Base-by-base conservation (phyloP, 2,329 filamentous ascomycete species). In the Ramichloridium luteum region DNA sequence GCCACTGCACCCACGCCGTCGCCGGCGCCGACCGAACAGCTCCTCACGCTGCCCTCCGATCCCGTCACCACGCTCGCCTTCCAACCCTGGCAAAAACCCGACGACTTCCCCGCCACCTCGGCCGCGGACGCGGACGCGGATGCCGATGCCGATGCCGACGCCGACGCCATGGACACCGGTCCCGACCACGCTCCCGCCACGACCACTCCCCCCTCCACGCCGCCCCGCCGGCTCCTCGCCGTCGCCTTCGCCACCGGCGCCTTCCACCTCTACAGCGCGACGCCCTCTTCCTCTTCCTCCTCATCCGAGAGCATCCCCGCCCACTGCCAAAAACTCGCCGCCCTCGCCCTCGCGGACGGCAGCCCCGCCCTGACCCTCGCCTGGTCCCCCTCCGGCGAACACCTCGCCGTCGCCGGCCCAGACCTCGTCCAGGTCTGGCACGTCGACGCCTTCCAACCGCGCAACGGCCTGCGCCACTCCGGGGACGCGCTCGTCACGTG, bases 381-480 rank as follows among this genome's bases (percentile, higher is more conserved):
- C 1, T 67, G 63, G 48, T 62, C 61, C 1, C 59, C 61, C 2
- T 51, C 60, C 30, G 60, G 61, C 8, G 40, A 38, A 4, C 47
- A 60, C 17, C 45, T 67, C 5, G 64, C 64, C 6, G 57, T 60
- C 12, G 61, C 56, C 5, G 58, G 60, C 3, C 53, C 52, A 5
- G 58, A 64, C 35, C 49, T 56, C 5, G 53, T 65, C 8, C 58
- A 59, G 4, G 49, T 67, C n/a, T 67, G 62, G 62, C 39, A 47
- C 11, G 36, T 40, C 6, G 47, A 50, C 12, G 34, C 40, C 6
- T 38, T 48, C 11, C 29, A 31, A 6, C 41, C 42, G 8, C 36
- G 39, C 12, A 42, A 43, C 13, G 37, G 39, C 3, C 16, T 34
- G 14, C 13, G 30, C 6, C 33, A 40, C 15, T 34, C 39, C 8